These are phyloP conservation scores for Yamadazyma epiphylla DNA, from an alignment of 1,139 yeast genomes.

Conservation along the genomic window DNA sequence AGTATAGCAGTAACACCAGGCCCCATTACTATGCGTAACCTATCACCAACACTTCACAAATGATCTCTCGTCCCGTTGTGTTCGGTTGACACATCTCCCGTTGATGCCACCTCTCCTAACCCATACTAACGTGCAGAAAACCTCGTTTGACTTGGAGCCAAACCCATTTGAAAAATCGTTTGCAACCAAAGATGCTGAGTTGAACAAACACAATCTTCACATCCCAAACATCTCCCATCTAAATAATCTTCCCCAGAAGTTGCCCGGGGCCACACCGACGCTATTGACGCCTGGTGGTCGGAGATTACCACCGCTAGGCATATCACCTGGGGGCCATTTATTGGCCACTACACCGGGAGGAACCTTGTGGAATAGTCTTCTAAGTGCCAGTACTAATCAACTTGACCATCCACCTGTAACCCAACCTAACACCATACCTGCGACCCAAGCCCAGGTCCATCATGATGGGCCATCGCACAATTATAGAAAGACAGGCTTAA, in stretches of 20 bases:
- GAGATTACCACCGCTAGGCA: constrained; percentile 53
- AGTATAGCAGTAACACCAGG: too few relatives aligned
- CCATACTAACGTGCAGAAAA: constrained; percentile 7
- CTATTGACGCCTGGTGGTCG: constrained; percentile 60
- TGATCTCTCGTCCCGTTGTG: too few relatives aligned
- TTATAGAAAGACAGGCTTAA: constrained; percentile 53
- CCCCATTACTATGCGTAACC: too few relatives aligned
- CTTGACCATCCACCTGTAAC: constrained; percentile 4
- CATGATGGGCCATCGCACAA: constrained; percentile 16
- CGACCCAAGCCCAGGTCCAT: constrained; percentile 1
- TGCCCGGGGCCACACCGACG: constrained; percentile 51
- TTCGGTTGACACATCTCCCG: too few relatives aligned
- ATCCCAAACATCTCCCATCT: constrained; percentile 30
- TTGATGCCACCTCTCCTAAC: too few relatives aligned
- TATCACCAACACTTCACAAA: too few relatives aligned
- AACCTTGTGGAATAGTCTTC: constrained; percentile 44
- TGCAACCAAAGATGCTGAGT: constrained; percentile 49
- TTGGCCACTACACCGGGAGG: constrained; percentile 43
- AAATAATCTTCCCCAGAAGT: constrained; percentile 18
- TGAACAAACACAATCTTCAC: constrained; percentile 32
- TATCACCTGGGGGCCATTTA: constrained; percentile 31
- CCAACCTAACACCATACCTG: constrained; percentile 5
- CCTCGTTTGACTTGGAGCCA: constrained; percentile 79
- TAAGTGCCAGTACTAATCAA: constrained; percentile 36
- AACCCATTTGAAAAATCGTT: constrained; percentile 95